Evolutionary conservation across 2,329 filamentous ascomycete genomes (phyloP).

Genomic region (Diaporthe longicolla): DNA sequence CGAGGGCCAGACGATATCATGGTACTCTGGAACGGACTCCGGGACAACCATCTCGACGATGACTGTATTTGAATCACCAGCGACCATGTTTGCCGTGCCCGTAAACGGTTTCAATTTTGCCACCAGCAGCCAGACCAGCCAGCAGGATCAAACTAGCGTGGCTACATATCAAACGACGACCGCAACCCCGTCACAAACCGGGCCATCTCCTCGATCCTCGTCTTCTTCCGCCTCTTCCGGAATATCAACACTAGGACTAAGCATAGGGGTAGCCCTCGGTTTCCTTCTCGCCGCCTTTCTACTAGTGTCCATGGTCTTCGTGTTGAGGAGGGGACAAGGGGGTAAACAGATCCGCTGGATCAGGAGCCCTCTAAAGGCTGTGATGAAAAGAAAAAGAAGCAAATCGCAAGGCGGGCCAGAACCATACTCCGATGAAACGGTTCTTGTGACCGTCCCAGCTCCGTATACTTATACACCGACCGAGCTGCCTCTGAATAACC

Average conservation of each 20-base stretch:
- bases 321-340: background rate
- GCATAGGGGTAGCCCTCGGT: background rate
- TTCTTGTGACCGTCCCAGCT: too few species aligned
- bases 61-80: background rate
- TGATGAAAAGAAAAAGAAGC: background rate
- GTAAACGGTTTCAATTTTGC: constrained; percentile 3
- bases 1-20: constrained; percentile 6
- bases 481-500: background rate
- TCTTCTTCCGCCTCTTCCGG: background rate
- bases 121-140: background rate
- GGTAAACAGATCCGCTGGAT: background rate
- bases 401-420: background rate
- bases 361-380: background rate
- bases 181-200: background rate
- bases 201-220: background rate
- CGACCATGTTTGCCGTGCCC: background rate
- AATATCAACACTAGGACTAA: background rate
- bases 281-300: background rate
- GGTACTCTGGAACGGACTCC: background rate
- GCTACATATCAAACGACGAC: background rate
- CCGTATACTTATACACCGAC: too few species aligned
- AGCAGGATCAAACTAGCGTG: too few species aligned
- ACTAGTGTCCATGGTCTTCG: background rate
- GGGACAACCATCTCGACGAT: background rate
- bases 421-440: background rate